A percentile compares a stretch with the other conserved stretches of the same genome.
Evolutionary conservation across 179 eudicot genomes (phyloP).

Genomic region (Heliamphora pulchella): DNA sequence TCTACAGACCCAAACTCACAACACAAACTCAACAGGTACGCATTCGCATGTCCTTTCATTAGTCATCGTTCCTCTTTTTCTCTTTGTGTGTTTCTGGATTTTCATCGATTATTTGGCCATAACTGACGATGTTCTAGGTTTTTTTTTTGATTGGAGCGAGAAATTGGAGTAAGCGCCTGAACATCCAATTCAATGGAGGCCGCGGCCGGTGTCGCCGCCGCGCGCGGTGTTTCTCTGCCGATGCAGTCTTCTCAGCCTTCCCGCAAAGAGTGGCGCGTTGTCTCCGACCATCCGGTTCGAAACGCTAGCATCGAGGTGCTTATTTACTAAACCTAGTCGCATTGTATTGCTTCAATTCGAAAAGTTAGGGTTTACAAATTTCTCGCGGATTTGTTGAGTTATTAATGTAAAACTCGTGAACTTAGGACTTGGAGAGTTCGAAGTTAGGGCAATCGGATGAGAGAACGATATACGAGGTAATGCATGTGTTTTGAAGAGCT

Average conservation of each 20-base stretch:
- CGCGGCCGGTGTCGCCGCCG: slow-evolving; percentile 48
- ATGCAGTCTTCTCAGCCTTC: slow-evolving; percentile 41
- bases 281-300: slow-evolving; percentile 58
- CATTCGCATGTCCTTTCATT: too few relatives aligned
- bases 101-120: too few relatives aligned
- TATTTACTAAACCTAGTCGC: background rate
- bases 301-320: slow-evolving; percentile 49
- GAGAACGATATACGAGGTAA: slow-evolving; percentile 81
- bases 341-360: slow-evolving; percentile 14
- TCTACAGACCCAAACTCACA: too few relatives aligned
- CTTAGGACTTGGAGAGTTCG: slow-evolving; percentile 67
- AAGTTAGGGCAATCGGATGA: slow-evolving; percentile 76
- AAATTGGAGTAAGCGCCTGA: slow-evolving; percentile 16
- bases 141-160: background rate
- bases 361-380: slow-evolving; percentile 24
- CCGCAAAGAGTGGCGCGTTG: slow-evolving; percentile 81
- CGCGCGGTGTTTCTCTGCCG: slow-evolving; percentile 51
- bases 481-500: slow-evolving; percentile 15
- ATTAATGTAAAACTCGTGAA: slow-evolving; percentile 15
- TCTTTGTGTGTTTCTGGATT: too few relatives aligned
- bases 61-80: too few relatives aligned
- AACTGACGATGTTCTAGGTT: too few relatives aligned
- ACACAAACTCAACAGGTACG: too few relatives aligned
- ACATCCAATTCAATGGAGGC: slow-evolving; percentile 48
- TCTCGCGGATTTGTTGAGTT: background rate